Evolutionary conservation across 352 stramenopile genomes (phyloP), one percentile per base, ranked within the genome.

Genomic region (Pythium insidiosum): DNA sequence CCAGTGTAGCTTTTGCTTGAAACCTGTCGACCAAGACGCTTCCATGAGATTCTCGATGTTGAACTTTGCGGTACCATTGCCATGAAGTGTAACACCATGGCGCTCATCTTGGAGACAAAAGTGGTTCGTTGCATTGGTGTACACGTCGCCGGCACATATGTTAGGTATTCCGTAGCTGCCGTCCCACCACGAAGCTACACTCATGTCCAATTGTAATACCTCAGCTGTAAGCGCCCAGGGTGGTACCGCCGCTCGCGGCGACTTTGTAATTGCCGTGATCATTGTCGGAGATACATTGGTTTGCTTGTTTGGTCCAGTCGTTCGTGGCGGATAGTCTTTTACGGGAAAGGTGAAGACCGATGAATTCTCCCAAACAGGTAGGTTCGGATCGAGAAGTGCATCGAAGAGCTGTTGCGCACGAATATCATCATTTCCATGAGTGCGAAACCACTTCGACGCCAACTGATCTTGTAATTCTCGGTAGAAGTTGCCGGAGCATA

Each of bases 131-230:
- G 69, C 58, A 11, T 52, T 49, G 7, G 38, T 58, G 25, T 68
- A 91, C 6, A 69, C 50, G 29, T 91, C 78, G 7, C 74, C 76
- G 3, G 73, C 78, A 34, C 78, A 91, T 31, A 91, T 76, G 29
- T 61, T 87, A 1, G 78, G 75, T 24, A 82, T 85, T 1, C 78
- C 78, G 23, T 68, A 86, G 39, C 60, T 69, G 5, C 68, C 68
- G 40, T 91, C 78, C 78, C 74, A 88, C 78, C 78, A 91, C 21
- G 71, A 80, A 12, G 78, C 78, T 20, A 88, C 75, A 44, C 78
- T 91, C 31, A 91, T 31, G 42, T 91, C 78, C 1, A 67, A 73
- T 21, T 57, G 55, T 5, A 88, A 46, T 28, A 60, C 47, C 4
- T 76, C 63, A 1, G 75, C 62, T 12, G 84, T 53, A n/a, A 91